Percentiles rank a stretch among this genome's conserved stretches.
These are phyloP conservation scores for Acer campestre DNA, from an alignment of 345 rosid genomes.

Conservation along the genomic window DNA sequence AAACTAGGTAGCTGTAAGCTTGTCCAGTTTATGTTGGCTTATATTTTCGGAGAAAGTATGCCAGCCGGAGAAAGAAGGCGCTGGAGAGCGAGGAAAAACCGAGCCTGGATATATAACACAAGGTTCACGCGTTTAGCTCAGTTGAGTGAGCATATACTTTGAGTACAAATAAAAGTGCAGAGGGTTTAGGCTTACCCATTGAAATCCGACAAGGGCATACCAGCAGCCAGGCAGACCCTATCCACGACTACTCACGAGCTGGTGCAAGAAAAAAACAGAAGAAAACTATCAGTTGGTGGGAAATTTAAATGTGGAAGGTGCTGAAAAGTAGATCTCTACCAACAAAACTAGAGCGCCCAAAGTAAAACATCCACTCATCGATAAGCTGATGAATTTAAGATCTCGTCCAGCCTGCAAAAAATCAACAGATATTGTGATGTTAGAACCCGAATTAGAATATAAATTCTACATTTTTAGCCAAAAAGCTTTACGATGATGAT, in stretches of 20 bases:
- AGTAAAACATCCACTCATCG: conserved; percentile 57
- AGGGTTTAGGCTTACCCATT: conserved; percentile 56
- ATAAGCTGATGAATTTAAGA: conserved; percentile 50
- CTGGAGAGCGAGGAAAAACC: conserved; percentile 50
- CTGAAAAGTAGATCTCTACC: conserved; percentile 31
- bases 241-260: conserved; percentile 61
- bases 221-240: conserved; percentile 74
- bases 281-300: conserved; percentile 1
- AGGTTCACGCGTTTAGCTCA: background rate
- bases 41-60: conserved; percentile 52
- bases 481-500: background rate
- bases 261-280: conserved; percentile 13
- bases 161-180: background rate
- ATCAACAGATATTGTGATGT: background rate
- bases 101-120: conserved; percentile 50
- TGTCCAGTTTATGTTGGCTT: conserved; percentile 35
- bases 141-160: background rate
- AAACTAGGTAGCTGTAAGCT: conserved; percentile 47
- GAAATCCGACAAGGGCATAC: conserved; percentile 70
- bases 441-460: background rate
- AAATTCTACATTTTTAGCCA: background rate
- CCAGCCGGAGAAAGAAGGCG: conserved; percentile 62
- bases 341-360: conserved; percentile 45
- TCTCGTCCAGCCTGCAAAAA: conserved; percentile 62
- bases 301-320: background rate